Evolutionary conservation across 129 eudicot genomes (phyloP).

Genomic region (Ambrosia trifida): DNA sequence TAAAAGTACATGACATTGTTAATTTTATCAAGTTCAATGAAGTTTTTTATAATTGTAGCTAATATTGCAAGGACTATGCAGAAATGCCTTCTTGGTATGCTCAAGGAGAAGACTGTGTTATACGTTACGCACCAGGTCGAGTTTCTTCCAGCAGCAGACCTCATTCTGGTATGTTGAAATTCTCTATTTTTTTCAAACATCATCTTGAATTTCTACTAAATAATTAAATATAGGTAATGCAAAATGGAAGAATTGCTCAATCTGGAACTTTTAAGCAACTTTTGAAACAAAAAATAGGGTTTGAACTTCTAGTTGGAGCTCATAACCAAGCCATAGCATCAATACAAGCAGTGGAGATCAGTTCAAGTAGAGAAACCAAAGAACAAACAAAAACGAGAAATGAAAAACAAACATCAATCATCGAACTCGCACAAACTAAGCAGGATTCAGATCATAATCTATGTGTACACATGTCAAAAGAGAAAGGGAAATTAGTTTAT

Average conservation of each 20-base stretch:
- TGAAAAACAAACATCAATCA: constrained; percentile 49
- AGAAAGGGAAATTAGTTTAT: constrained; percentile 67
- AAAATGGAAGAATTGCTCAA: constrained; percentile 87
- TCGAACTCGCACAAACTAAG: constrained; percentile 59
- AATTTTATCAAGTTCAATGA: not conserved
- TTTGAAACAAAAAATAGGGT: constrained; percentile 74
- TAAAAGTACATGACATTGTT: no score
- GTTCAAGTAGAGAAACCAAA: constrained; percentile 52
- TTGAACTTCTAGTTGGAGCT: constrained; percentile 91
- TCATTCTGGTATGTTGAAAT: constrained; percentile 65
- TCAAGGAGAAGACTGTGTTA: constrained; percentile 81
- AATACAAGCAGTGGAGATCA: constrained; percentile 66
- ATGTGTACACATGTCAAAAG: constrained; percentile 55
- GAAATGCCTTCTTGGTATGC: constrained; percentile 90
- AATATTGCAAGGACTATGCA: constrained; percentile 14
- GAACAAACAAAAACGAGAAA: constrained; percentile 37
- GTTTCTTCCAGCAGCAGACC: constrained; percentile 97
- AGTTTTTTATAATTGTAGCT: not conserved
- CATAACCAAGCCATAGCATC: constrained; percentile 90
- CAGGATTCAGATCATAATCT: constrained; percentile 70
- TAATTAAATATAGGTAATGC: constrained; percentile 69
- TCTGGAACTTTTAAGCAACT: constrained; percentile 83
- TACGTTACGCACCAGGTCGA: constrained; percentile 97
- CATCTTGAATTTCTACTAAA: not conserved
- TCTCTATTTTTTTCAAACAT: no score